Conservation (phyloP, 2,329 filamentous ascomycete species). For the Elsinoe perseae region DNA sequence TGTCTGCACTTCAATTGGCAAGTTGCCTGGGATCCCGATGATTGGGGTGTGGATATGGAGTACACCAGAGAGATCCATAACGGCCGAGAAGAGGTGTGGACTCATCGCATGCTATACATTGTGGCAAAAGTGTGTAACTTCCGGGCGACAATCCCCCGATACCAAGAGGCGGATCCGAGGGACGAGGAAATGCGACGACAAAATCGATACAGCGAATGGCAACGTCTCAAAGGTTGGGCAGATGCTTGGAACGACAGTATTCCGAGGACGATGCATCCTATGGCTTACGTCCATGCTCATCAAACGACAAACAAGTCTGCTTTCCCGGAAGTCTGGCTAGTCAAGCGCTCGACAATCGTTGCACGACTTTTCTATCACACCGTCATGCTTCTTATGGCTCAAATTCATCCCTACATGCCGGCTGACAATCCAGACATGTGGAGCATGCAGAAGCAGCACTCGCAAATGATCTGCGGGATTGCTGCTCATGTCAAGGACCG, state of each 20-base stretch:
- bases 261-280: slow-evolving; percentile 78
- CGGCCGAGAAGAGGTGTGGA: slow-evolving; percentile 74
- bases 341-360: slow-evolving; percentile 73
- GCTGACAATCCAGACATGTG: slow-evolving; percentile 60
- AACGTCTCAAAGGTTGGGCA: slow-evolving; percentile 68
- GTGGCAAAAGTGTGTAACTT: slow-evolving; percentile 83
- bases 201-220: slow-evolving; percentile 67
- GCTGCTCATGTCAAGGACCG: slow-evolving; percentile 75
- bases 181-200: slow-evolving; percentile 58
- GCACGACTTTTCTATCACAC: slow-evolving; percentile 86
- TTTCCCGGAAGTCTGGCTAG: slow-evolving; percentile 84
- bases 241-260: slow-evolving; percentile 73
- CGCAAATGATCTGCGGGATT: slow-evolving; percentile 82
- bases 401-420: slow-evolving; percentile 64
- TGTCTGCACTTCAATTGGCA: slow-evolving; percentile 84
- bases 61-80: slow-evolving; percentile 51
- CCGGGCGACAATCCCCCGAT: slow-evolving; percentile 58
- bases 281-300: slow-evolving; percentile 65
- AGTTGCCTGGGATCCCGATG: slow-evolving; percentile 79
- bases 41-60: slow-evolving; percentile 79
- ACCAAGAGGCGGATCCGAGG: slow-evolving; percentile 51
- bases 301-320: slow-evolving; percentile 61
- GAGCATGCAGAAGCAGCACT: slow-evolving; percentile 62
- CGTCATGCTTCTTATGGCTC: slow-evolving; percentile 69
- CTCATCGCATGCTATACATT: slow-evolving; percentile 81